Evolutionary conservation across 2,329 filamentous ascomycete genomes (phyloP).

Genomic region (Xylariaceae sp.): DNA sequence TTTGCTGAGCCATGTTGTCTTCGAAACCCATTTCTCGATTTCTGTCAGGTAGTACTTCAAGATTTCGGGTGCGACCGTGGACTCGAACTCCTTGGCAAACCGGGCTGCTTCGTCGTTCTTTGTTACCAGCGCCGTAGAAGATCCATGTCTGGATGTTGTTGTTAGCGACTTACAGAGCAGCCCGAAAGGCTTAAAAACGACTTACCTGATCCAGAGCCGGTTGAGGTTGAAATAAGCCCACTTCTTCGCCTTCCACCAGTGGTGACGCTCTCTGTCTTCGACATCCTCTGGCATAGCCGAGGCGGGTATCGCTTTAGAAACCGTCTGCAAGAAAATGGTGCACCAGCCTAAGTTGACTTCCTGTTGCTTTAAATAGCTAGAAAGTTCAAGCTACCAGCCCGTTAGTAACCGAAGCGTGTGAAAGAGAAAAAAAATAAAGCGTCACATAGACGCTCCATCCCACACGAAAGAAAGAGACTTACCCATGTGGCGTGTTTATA

Average conservation of each 20-base stretch:
- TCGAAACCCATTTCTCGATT: slow-evolving; percentile 96
- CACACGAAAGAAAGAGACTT: slow-evolving; percentile 33
- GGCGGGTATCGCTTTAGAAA: slow-evolving; percentile 77
- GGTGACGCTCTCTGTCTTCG: slow-evolving; percentile 83
- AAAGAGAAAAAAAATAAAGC: background rate
- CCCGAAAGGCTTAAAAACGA: background rate
- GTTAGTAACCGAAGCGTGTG: slow-evolving; percentile 14
- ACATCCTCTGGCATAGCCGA: slow-evolving; percentile 72
- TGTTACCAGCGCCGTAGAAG: slow-evolving; percentile 63
- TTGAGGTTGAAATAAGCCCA: slow-evolving; percentile 99
- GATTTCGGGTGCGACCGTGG: slow-evolving; percentile 90
- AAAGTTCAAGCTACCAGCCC: slow-evolving; percentile 74
- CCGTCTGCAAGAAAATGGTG: slow-evolving; percentile 84
- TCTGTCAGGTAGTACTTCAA: slow-evolving; percentile 90
- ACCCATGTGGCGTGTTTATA: slow-evolving; percentile 99
- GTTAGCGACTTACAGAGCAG: slow-evolving; percentile 24
- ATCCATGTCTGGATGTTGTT: slow-evolving; percentile 62
- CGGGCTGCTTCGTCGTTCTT: slow-evolving; percentile 71
- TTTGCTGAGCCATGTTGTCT: slow-evolving; percentile 90
- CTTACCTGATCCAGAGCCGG: slow-evolving; percentile 81
- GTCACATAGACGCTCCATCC: background rate
- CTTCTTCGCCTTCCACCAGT: slow-evolving; percentile 99
- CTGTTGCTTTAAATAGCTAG: slow-evolving; percentile 69
- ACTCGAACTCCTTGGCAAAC: slow-evolving; percentile 86
- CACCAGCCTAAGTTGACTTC: slow-evolving; percentile 91